phyloP scores from a whole-genome alignment of 768 basidiomycete species.

The Leccinum subgranulosum region DNA sequence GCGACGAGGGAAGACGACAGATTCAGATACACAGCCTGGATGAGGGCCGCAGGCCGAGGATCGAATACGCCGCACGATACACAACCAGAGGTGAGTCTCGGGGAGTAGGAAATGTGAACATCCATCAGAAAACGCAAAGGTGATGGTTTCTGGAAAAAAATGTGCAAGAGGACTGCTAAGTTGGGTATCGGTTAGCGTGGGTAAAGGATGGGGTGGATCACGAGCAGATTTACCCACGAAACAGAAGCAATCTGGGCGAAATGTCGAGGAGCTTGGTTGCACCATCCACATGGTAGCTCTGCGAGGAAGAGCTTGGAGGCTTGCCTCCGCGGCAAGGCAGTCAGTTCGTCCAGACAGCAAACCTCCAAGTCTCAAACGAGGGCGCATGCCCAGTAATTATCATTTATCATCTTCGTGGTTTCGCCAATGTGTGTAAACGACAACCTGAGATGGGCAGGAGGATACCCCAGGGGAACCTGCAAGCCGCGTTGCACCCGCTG shows the following conservation, averaged over 20 bases:
- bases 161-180: background rate
- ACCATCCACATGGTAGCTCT: background rate
- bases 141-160: background rate
- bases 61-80: background rate
- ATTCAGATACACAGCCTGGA: background rate
- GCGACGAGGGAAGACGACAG: background rate
- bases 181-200: background rate
- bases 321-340: background rate
- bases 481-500: background rate
- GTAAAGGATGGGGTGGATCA: background rate
- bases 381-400: background rate
- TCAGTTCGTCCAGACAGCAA: background rate
- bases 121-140: background rate
- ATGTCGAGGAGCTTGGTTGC: background rate
- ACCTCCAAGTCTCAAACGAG: background rate
- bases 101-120: background rate
- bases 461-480: background rate
- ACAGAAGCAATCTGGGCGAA: background rate
- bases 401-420: background rate
- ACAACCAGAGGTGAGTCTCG: background rate
- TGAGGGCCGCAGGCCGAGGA: background rate
- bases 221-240: background rate
- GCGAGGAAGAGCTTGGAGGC: background rate
- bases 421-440: background rate
- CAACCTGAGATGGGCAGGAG: background rate